Conservation (phyloP, 2,329 filamentous ascomycete genomes). For the Didymella arachidicola region DNA sequence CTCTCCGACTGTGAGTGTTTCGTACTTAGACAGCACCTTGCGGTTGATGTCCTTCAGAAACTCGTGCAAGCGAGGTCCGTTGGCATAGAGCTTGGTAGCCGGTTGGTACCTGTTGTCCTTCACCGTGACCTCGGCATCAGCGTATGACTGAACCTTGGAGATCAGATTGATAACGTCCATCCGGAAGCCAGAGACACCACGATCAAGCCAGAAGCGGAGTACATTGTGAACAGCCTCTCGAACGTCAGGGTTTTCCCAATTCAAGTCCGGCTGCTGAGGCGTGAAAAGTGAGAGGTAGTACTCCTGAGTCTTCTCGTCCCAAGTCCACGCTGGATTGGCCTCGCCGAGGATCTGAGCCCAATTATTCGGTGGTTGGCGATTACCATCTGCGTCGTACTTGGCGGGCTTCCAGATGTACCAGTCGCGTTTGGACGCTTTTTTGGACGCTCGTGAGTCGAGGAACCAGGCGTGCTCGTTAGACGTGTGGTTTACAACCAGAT, state of each 20-base stretch:
- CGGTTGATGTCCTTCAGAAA: constrained; percentile 71
- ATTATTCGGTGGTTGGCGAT: constrained; percentile 76
- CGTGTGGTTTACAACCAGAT: constrained; percentile 54
- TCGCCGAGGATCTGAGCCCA: constrained; percentile 67
- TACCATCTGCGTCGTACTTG: constrained; percentile 61
- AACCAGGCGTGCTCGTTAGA: constrained; percentile 63
- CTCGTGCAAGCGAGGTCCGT: constrained; percentile 74
- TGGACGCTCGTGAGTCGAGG: constrained; percentile 60
- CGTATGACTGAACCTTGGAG: constrained; percentile 44
- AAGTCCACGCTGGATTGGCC: constrained; percentile 70
- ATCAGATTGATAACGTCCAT: constrained; percentile 53
- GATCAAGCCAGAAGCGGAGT: constrained; percentile 80
- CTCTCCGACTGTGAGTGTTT: constrained; percentile 71
- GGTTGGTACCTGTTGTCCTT: constrained; percentile 52
- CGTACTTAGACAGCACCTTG: constrained; percentile 65
- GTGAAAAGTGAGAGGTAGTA: constrained; percentile 82
- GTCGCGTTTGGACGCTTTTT: constrained; percentile 57
- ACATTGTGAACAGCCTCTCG: constrained; percentile 74
- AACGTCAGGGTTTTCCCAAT: constrained; percentile 77
- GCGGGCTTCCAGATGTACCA: constrained; percentile 65
- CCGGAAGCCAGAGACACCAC: constrained; percentile 64
- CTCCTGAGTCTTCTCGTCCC: constrained; percentile 73
- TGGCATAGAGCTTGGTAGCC: constrained; percentile 64
- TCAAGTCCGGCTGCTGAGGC: constrained; percentile 79
- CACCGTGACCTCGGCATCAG: constrained; percentile 38